Percentiles rank a stretch among this genome's conserved stretches.
Evolutionary conservation across 2,329 filamentous ascomycete genomes (phyloP).

Genomic region (Verticillium isaacii): DNA sequence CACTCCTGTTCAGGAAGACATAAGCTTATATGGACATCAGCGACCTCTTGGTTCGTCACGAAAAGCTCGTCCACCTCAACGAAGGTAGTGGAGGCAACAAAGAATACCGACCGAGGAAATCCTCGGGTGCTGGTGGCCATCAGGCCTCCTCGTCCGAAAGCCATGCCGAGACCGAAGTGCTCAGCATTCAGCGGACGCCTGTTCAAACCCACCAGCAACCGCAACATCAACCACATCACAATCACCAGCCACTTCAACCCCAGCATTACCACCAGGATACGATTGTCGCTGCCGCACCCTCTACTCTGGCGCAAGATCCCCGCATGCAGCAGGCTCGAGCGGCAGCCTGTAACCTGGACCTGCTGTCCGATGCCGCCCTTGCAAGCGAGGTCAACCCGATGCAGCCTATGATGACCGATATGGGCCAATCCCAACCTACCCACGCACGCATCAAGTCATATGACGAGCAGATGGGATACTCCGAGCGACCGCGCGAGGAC

Average conservation of each 20-base stretch:
- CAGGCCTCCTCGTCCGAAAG: conserved; percentile 43
- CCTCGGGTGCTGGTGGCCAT: conserved; percentile 32
- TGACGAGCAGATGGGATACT: conserved; percentile 42
- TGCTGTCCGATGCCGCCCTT: conserved; percentile 55
- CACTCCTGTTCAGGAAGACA: conserved; percentile 18
- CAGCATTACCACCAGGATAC: conserved; percentile 35
- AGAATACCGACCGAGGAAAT: conserved; percentile 43
- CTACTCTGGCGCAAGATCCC: conserved; percentile 39
- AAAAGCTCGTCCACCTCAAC: conserved; percentile 61
- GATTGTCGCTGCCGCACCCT: conserved; percentile 30
- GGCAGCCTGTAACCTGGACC: conserved; percentile 51
- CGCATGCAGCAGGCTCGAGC: conserved; percentile 34
- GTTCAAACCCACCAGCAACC: conserved; percentile 19
- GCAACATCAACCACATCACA: conserved; percentile 17
- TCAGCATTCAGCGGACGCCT: conserved; percentile 33
- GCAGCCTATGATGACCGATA: conserved; percentile 43
- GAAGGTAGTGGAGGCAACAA: conserved; percentile 48
- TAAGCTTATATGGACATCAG: conserved; percentile 59
- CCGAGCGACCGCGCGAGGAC: conserved; percentile 44
- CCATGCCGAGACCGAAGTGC: conserved; percentile 41
- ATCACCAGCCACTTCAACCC: conserved; percentile 16
- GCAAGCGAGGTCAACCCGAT: conserved; percentile 51
- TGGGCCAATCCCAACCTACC: conserved; percentile 32
- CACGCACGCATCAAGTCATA: conserved; percentile 44
- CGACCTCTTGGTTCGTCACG: conserved; percentile 58